phyloP scores from a whole-genome alignment of 2,329 filamentous ascomycete genomes.

The Neodidymelliopsis sp. region DNA sequence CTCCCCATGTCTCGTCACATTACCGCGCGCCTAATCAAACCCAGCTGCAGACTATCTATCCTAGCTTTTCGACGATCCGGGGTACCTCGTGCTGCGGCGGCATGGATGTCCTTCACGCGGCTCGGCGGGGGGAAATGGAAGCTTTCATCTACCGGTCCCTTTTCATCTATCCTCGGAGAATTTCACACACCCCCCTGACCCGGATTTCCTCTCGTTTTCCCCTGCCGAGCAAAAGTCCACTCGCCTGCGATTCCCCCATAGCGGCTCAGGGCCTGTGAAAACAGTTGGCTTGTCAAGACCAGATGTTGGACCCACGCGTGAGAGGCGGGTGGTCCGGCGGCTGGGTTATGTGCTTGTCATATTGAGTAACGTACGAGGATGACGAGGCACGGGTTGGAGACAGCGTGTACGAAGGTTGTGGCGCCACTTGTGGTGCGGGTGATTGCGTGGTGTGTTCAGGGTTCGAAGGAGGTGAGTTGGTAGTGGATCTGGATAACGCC shows the following conservation, averaged over 20 bases:
- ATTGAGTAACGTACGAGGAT: slow-evolving; percentile 1
- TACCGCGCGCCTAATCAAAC: slow-evolving; percentile 17
- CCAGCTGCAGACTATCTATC: too few species aligned
- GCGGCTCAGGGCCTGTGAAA: background rate
- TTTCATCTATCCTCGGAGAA: slow-evolving; percentile 5
- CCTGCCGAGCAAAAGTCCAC: slow-evolving; percentile 11
- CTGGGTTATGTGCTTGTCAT: background rate
- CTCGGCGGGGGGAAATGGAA: background rate
- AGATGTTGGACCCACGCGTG: slow-evolving; percentile 1
- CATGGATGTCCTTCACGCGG: slow-evolving; percentile 5
- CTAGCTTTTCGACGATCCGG: slow-evolving; percentile 11
- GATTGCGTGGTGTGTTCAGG: background rate
- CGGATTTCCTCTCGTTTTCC: background rate
- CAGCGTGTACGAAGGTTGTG: background rate
- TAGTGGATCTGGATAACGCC: slow-evolving; percentile 2
- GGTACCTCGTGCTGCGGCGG: background rate
- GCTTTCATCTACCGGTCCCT: background rate
- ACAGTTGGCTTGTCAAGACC: background rate
- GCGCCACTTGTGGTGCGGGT: background rate
- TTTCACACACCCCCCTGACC: slow-evolving; percentile 10
- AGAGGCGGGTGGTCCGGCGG: background rate
- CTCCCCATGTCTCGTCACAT: background rate
- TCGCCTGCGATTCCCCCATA: slow-evolving; percentile 9
- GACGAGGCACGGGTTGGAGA: slow-evolving; percentile 6
- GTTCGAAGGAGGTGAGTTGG: background rate